Evolutionary conservation across 768 basidiomycete species (phyloP), one percentile per base, ranked within the genome.

Genomic region (Mycena epipterygia): DNA sequence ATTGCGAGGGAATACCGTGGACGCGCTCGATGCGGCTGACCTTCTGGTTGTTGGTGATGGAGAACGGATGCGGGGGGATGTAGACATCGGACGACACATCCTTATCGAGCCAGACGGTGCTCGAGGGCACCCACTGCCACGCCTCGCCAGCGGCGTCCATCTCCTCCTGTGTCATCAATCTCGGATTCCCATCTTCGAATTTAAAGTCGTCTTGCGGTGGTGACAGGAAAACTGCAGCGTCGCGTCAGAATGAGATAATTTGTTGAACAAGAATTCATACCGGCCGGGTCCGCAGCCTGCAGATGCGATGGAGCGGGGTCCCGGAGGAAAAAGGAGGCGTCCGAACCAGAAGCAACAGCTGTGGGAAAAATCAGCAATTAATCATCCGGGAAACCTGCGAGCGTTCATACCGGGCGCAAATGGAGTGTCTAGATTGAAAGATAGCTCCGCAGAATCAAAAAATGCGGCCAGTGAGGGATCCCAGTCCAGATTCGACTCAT

Each of bases 1-100:
- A 59, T 33, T 59, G 57, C 37, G 57, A 59, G n/a, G 37, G 37
- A 30, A 59, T 59, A 59, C 57, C 57, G 21, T 42, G 57, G 57
- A 59, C 29, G 57, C 39, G 55, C 55, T 57, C 37, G 39, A 59
- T 42, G 33, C 41, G 41, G 21, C 33, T 29, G 9, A 59, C 57
- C 57, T 59, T 59, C 7, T 17, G 32, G 35, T 59, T 59, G 17
- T 59, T 59, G 41, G 53, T 55, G 53, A 55, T 27, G 25, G 53
- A 23, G 21, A 55, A 59, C 5, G 57, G 37, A 37, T 59, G 16
- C 16, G 41, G 25, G 7, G 57, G 57, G 57, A 59, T 59, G 39
- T 59, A 59, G 2, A 59, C 37, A 19, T 59, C 57, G 27, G 57
- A 59, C 39, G 25, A 59, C 30, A 59, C 57, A 25, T 59, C 39